Conservation (phyloP, 1,139 yeast species). For the Lodderomyces theae region DNA sequence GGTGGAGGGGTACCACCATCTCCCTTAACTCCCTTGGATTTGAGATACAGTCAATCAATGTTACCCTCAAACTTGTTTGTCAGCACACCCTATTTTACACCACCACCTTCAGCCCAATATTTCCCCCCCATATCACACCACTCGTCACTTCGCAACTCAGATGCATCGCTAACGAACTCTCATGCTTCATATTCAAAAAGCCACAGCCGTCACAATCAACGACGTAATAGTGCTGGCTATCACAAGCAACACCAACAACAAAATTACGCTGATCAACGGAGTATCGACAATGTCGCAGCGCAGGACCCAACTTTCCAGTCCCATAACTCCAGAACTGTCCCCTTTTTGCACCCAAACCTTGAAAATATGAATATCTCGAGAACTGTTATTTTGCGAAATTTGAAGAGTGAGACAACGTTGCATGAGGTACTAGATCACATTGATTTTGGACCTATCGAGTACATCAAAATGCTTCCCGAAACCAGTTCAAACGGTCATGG, state of each 20-base stretch:
- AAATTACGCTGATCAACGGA: neutral
- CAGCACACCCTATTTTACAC: conserved; percentile 63
- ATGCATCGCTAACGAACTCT: conserved; percentile 11
- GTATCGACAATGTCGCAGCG: too few species aligned
- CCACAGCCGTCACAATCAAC: conserved; percentile 1
- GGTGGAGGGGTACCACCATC: conserved; percentile 2
- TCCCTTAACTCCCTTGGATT: conserved; percentile 47
- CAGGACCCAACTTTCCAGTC: neutral
- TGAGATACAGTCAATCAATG: conserved; percentile 58
- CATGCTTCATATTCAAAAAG: conserved; percentile 5
- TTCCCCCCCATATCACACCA: conserved; percentile 4
- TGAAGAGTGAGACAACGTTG: conserved; percentile 27
- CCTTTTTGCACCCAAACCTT: neutral
- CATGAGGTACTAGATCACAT: conserved; percentile 33
- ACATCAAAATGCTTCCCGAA: conserved; percentile 27
- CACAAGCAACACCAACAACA: neutral
- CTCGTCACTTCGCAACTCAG: conserved; percentile 7
- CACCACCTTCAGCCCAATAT: conserved; percentile 19
- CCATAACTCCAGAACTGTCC: neutral
- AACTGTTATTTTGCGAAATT: conserved; percentile 35
- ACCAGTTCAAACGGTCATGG: too few species aligned
- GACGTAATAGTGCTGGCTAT: neutral
- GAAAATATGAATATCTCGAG: conserved; percentile 23
- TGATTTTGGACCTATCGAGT: conserved; percentile 46
- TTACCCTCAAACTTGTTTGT: conserved; percentile 67